phyloP scores from a whole-genome alignment of 257 asterid genomes.

The Asclepias syriaca region DNA sequence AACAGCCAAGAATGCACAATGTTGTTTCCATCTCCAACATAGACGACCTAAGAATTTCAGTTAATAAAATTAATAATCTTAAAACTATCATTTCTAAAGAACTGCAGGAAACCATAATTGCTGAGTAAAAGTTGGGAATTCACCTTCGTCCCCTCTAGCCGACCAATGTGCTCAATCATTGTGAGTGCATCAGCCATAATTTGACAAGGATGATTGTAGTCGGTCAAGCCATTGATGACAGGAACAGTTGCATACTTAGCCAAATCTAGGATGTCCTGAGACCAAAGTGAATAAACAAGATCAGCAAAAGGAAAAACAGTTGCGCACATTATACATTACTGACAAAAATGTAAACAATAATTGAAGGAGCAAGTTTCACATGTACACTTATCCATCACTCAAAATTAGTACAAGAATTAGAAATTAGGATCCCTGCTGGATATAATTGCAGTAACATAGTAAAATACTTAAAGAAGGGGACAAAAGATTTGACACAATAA shows the following conservation, averaged over 20 bases:
- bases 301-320: not conserved
- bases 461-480: no score
- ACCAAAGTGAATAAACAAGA: slow-evolving; percentile 14
- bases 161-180: slow-evolving; percentile 83
- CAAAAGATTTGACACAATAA: no score
- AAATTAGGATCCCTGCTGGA: not conserved
- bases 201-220: slow-evolving; percentile 95
- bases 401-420: not conserved
- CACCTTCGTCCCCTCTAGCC: slow-evolving; percentile 85
- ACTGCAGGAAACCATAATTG: not conserved
- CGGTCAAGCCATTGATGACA: slow-evolving; percentile 89
- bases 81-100: not conserved
- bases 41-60: slow-evolving; percentile 62
- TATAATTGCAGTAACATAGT: no score
- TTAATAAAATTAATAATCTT: not conserved
- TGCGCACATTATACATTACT: not conserved
- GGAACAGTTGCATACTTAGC: slow-evolving; percentile 82
- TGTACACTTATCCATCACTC: not conserved
- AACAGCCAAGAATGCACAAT: slow-evolving; percentile 92
- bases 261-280: slow-evolving; percentile 88
- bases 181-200: slow-evolving; percentile 99
- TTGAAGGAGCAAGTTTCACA: not conserved
- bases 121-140: slow-evolving; percentile 11
- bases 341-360: no score
- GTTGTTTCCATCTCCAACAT: slow-evolving; percentile 97